phyloP scores from a whole-genome alignment of 2,329 filamentous ascomycete genomes.

The Pyrenochaeta sp. region DNA sequence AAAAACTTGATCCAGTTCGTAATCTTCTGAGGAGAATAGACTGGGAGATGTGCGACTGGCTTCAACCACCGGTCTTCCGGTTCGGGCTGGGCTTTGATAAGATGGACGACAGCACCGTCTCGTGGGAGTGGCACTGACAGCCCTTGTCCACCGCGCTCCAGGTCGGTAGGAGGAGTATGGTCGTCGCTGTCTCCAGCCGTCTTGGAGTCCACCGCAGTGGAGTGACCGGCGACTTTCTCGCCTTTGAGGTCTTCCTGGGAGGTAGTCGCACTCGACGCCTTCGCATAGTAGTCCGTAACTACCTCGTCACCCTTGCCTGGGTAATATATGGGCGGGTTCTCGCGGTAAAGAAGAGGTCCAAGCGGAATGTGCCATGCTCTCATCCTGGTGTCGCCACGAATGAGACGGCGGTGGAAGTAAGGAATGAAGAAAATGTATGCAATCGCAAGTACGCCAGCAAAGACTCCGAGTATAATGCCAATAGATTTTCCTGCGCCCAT shows the following conservation, averaged over 20 bases:
- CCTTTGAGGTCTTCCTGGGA: slow-evolving; percentile 42
- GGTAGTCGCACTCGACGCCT: slow-evolving; percentile 29
- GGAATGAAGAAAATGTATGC: slow-evolving; percentile 40
- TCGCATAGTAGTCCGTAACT: slow-evolving; percentile 53
- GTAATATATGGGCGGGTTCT: slow-evolving; percentile 35
- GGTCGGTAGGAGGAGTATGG: background rate
- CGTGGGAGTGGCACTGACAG: background rate
- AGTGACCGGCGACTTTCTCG: background rate
- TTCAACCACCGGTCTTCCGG: background rate
- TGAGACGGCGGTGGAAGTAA: slow-evolving; percentile 36
- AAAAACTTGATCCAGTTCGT: background rate
- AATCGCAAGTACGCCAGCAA: slow-evolving; percentile 28
- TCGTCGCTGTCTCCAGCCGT: background rate
- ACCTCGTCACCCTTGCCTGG: slow-evolving; percentile 46
- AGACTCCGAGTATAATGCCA: slow-evolving; percentile 38
- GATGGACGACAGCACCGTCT: background rate
- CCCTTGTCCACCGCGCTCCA: too few relatives aligned
- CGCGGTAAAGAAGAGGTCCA: slow-evolving; percentile 52
- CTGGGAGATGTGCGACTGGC: slow-evolving; percentile 37
- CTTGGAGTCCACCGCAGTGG: background rate
- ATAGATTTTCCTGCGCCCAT: slow-evolving; percentile 39
- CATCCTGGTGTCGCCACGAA: slow-evolving; percentile 33
- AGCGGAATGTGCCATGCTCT: slow-evolving; percentile 35
- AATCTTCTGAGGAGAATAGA: slow-evolving; percentile 4
- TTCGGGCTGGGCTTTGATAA: background rate